Conservation (phyloP, 139 green algal species). For the Micractinium conductrix region DNA sequence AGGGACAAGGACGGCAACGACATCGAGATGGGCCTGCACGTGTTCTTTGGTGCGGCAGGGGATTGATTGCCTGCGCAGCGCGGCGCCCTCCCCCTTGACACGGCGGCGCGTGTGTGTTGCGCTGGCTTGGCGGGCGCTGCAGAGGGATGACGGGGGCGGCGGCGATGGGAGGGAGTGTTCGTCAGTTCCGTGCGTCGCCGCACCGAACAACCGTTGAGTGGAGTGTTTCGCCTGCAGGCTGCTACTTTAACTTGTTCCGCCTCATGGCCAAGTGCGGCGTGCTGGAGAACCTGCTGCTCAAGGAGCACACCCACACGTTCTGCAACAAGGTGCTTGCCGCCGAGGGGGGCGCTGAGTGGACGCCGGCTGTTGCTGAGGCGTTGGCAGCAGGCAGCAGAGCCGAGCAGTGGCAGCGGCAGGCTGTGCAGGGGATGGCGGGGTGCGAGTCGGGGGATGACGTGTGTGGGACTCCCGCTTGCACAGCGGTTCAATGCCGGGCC, state of each 20-base stretch:
- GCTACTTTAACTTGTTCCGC: conserved; percentile 89
- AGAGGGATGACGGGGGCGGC: no score
- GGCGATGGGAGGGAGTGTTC: no score
- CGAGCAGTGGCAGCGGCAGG: no score
- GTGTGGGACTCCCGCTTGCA: no score
- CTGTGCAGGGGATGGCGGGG: no score
- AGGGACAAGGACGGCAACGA: conserved; percentile 96
- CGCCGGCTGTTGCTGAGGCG: neutral
- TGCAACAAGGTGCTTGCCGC: conserved; percentile 74
- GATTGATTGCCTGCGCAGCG: neutral
- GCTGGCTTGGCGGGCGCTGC: no score
- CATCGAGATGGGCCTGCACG: conserved; percentile 97
- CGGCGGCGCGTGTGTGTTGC: no score
- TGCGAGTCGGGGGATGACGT: no score
- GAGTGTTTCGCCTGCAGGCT: conserved; percentile 38
- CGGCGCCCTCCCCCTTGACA: no score
- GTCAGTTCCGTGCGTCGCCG: no score
- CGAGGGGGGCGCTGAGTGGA: neutral
- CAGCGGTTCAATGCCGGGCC: no score
- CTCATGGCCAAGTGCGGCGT: conserved; percentile 97
- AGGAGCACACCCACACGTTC: conserved; percentile 98
- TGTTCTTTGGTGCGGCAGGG: conserved; percentile 83
- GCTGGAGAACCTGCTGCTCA: conserved; percentile 94
- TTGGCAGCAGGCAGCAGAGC: neutral
- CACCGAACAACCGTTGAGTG: no score